Base-by-base conservation (phyloP, 495 filamentous ascomycete species). In the Podospora pseudocomata region DNA sequence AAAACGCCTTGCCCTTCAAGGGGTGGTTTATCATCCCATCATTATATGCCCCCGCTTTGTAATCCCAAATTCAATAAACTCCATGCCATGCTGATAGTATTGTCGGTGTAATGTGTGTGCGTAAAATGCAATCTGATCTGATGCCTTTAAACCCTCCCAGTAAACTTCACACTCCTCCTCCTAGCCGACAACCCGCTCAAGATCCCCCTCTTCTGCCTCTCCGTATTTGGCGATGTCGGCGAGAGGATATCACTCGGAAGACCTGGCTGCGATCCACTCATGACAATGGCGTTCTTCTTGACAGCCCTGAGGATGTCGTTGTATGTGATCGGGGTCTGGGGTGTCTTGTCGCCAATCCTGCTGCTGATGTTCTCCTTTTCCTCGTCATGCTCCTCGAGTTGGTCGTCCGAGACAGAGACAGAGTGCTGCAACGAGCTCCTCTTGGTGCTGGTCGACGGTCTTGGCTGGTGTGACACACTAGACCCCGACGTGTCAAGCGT, bases 101-200 rank as follows among this genome's bases (percentile, higher is more conserved):
- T 16, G 39, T 32, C 4, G 4, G 7, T 32, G 30, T 32, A 49
- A 23, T 23, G 23, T 49, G 39, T 49, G 39, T 49, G 15, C 15
- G 15, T 13, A 13, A 49, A 49, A 49, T 49, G 39, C 39, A 49
- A 49, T 49, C 39, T 49, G 39, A 39, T 23, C 23, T 1, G 1
- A 2, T 49, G 13, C 11, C 39, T 49, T 49, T 49, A 49, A 3
- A 19, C 18, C 60, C 23, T 76, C 26, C 71, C 76, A 11, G 68
- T 73, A 49, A 78, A 44, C 69, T 76, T 80, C 65, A 82, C 72
- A 65, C 75, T 82, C 69, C 76, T 74, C 67, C 80, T 76, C 68
- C 80, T 73, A 53, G 77, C 80, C 11, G 75, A 73, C 23, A 83
- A 68, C 4, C 80, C 77, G 66, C 80, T 80, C 30, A 83, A 67